Evolutionary conservation across 179 eudicot species (phyloP), one percentile per base, ranked within the genome.

Genomic region (Silene noctiflora): DNA sequence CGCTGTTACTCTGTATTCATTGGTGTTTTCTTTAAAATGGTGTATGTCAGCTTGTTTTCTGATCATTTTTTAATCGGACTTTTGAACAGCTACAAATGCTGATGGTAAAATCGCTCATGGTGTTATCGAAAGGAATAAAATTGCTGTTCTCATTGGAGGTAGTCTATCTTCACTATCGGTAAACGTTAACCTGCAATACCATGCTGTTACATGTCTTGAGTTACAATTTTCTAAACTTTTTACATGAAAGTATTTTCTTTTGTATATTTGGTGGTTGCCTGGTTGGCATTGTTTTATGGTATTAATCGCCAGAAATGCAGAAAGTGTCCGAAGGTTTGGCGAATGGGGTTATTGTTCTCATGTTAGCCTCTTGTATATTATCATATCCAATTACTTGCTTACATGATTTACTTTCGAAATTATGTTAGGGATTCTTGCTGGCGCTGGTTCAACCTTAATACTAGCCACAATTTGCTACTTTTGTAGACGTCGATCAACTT

Each of bases 121-220:
- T 55, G 20, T 16, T 14, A 55, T 81, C 46, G 81, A 78, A 79
- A 79, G 82, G 81, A 76, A 48, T 42, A 71, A 76, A 80, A 39
- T 80, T 25, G 85, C 84, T 16, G 80, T 88, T 79, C 88, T 93
- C 27, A 59, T 87, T 72, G 91, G 86, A 91, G 96, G 98, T 92
- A 87, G 44, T 59, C 20, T 25, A 39, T 74, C 68, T 62, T 53
- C 39, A 56, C 25, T 13, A 20, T 39, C 48, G 12, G n/a, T 56
- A 73, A 20, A 60, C n/a, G 13, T n/a, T 55, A 21, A 22, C 59
- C 20, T 70, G 13, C 64, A 44, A n/a, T 44, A 61, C 11, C 46
- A n/a, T 73, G 65, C 56, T 63, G 25, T 4, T 12, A 11, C 53
- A 16, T 14, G 14, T 53, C 56, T 14, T 6, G 56, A 48, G 56